Evolutionary conservation across 805 yeast species (phyloP).

Genomic region (Lachancea sp.): DNA sequence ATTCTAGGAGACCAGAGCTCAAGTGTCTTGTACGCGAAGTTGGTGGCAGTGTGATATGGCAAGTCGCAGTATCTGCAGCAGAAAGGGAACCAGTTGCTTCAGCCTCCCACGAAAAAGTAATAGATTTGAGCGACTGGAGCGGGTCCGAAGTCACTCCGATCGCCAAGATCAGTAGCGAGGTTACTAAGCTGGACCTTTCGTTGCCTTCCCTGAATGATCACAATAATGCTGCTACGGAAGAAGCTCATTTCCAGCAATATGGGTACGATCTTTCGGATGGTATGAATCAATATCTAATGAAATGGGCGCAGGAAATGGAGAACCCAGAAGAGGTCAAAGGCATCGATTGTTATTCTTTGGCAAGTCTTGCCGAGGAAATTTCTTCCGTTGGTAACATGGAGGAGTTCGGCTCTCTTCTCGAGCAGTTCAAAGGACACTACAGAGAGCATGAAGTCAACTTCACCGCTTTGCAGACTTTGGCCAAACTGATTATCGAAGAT

Average conservation of each 20-base stretch:
- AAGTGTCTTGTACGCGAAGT: neutral
- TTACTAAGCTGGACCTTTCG: neutral
- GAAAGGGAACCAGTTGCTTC: too few relatives aligned
- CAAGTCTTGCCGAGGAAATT: constrained; percentile 13
- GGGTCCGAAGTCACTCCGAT: neutral
- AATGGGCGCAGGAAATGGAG: constrained; percentile 8
- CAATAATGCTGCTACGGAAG: constrained; percentile 38
- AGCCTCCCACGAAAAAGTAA: neutral
- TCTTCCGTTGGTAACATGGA: constrained; percentile 14
- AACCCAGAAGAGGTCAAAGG: neutral
- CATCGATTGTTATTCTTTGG: constrained; percentile 5
- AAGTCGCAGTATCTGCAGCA: neutral
- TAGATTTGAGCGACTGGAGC: neutral
- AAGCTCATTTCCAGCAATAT: constrained; percentile 36
- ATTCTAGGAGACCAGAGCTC: neutral
- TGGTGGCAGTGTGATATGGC: neutral
- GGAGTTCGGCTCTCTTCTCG: constrained; percentile 24
- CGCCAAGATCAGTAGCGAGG: neutral
- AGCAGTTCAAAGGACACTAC: constrained; percentile 25
- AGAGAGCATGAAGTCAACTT: constrained; percentile 18
- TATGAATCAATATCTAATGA: constrained; percentile 15
- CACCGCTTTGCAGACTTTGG: constrained; percentile 12
- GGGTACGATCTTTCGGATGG: constrained; percentile 25
- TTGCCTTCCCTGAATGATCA: neutral
- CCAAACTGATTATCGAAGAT: constrained; percentile 17